Evolutionary conservation across 73 alveolate species (phyloP), one percentile per base, ranked within the genome.

Genomic region (Paramecium biaurelia): DNA sequence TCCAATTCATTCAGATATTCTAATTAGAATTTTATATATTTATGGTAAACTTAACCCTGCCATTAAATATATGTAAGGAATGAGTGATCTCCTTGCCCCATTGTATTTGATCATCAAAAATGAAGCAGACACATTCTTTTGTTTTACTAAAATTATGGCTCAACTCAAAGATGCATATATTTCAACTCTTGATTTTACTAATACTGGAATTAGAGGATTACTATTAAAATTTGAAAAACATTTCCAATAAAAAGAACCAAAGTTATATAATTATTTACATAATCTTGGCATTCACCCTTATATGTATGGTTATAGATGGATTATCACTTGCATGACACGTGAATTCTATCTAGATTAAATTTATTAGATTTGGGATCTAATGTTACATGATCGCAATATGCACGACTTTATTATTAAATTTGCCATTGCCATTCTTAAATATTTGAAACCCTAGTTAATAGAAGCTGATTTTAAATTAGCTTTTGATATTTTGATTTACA

Each of bases 101-200:
- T 34, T 79, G 20, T 79, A 79, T 45, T 43, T 30, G 5, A 47
- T 41, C 5, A 79, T 79, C 53, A 38, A 45, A 47, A 47, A 79
- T 79, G 90, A 79, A 34, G 76, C 90, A 18, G 47, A 41, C 32
- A 79, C 90, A 38, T 79, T 79, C 24, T 79, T 79, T 47, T 79
- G 90, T 47, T 79, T 79, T 45, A 79, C 90, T 21, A 79, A 24
- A 18, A 14, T 79, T 7, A 79, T 79, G 90, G 42, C 76, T 24
- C 45, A 79, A 38, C 28, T 41, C 5, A 79, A 79, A 45, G 90
- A 79, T 43, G 45, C 56, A 18, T 79, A 30, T 34, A 79, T 79
- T 7, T 30, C 45, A 2, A 24, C 34, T 43, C 74, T 79, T n/a
- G 74, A 47, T 45, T 43, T 30, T 41, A 38, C 70, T 10, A 18